Conservation (phyloP, 768 basidiomycete genomes). For the Podaxis mareebaensis region DNA sequence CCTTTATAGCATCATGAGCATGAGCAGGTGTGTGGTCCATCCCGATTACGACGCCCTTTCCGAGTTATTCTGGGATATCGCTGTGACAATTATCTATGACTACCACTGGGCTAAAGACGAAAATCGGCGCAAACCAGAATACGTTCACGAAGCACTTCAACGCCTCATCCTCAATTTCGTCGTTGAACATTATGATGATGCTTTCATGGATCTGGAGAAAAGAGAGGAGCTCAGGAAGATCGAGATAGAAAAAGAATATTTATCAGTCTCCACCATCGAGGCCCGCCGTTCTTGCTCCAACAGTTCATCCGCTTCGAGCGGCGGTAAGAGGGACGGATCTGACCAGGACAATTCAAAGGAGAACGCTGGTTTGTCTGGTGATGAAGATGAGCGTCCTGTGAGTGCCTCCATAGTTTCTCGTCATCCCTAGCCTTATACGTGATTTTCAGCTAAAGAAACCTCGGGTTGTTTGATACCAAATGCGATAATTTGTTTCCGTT, state of each 20-base stretch:
- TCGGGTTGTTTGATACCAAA: too few species aligned
- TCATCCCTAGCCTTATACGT: too few species aligned
- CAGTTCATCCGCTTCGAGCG: not conserved
- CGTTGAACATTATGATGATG: constrained; percentile 6
- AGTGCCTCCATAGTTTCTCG: too few species aligned
- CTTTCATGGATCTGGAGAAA: constrained; percentile 6
- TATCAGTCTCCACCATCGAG: not conserved
- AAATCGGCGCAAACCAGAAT: constrained; percentile 8
- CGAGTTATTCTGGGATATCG: not conserved
- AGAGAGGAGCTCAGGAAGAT: not conserved
- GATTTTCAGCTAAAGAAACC: too few species aligned
- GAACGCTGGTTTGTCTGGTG: too few species aligned
- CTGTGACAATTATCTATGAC: not conserved
- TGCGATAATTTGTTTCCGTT: too few species aligned
- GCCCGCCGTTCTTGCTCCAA: not conserved
- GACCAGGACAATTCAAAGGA: too few species aligned
- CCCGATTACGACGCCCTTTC: constrained; percentile 2
- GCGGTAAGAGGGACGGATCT: not conserved
- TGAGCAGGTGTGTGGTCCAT: not conserved
- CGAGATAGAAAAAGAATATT: not conserved
- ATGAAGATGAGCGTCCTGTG: too few species aligned
- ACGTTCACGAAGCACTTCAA: constrained; percentile 16
- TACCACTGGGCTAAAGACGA: constrained; percentile 12
- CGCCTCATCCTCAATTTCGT: constrained; percentile 18
- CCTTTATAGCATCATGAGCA: not conserved